These are phyloP conservation scores for Aspergillus sp. DNA, from an alignment of 2,329 filamentous ascomycete genomes.

Conservation along the genomic window DNA sequence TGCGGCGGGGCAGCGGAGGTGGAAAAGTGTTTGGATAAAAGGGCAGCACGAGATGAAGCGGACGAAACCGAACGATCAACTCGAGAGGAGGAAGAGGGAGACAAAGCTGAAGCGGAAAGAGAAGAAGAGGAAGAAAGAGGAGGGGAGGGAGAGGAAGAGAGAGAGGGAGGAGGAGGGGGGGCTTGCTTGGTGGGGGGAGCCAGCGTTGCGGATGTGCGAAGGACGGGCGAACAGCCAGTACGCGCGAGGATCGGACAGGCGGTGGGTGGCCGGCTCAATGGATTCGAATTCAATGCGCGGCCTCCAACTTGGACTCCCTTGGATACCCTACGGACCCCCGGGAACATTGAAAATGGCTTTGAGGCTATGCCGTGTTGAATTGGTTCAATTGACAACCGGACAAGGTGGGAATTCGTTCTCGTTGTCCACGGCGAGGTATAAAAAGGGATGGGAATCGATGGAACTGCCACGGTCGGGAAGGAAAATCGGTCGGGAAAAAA, in stretches of 20 bases:
- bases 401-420: background rate
- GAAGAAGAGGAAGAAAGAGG: slow-evolving; percentile 20
- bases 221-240: slow-evolving; percentile 26
- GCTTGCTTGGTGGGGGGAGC: slow-evolving; percentile 43
- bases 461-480: slow-evolving; percentile 1
- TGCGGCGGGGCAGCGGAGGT: slow-evolving; percentile 34
- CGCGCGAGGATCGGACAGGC: slow-evolving; percentile 31
- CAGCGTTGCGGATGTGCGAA: slow-evolving; percentile 42
- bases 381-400: background rate
- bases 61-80: slow-evolving; percentile 25
- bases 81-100: slow-evolving; percentile 18
- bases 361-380: background rate
- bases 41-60: slow-evolving; percentile 41
- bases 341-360: slow-evolving; percentile 1
- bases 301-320: background rate
- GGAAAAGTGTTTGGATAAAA: slow-evolving; percentile 53
- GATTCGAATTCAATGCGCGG: slow-evolving; percentile 22
- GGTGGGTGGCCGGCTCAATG: slow-evolving; percentile 40
- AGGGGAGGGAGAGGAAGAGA: slow-evolving; percentile 19
- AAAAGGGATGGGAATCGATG: background rate
- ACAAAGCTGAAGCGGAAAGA: slow-evolving; percentile 26
- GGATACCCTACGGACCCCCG: slow-evolving; percentile 8
- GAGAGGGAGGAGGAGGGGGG: slow-evolving; percentile 31
- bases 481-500: slow-evolving; percentile 9
- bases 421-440: background rate